Percentiles rank a stretch among this genome's conserved stretches.
These are phyloP conservation scores for Kwoniella bestiolae DNA, from an alignment of 768 basidiomycete genomes.

Conservation along the genomic window DNA sequence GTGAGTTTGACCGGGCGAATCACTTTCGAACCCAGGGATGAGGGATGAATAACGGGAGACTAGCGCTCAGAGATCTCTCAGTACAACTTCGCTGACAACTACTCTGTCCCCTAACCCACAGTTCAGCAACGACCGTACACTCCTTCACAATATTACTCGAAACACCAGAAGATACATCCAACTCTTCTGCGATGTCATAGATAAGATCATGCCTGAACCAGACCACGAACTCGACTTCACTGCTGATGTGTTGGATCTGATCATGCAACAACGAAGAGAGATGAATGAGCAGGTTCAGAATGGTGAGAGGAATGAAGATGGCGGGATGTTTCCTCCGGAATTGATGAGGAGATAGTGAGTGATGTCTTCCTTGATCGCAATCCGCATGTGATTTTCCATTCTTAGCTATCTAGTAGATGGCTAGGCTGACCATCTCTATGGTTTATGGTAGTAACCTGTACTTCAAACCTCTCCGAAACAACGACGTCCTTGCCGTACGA, in stretches of 20 bases:
- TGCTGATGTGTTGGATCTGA: slow-evolving; percentile 95
- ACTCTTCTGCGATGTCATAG: slow-evolving; percentile 87
- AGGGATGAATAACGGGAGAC: no score
- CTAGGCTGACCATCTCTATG: background rate
- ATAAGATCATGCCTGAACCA: slow-evolving; percentile 83
- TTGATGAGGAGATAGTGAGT: slow-evolving; percentile 93
- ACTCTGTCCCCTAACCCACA: slow-evolving; percentile 46
- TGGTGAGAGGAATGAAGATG: slow-evolving; percentile 44
- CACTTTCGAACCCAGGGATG: no score
- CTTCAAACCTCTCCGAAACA: slow-evolving; percentile 72
- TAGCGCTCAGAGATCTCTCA: no score
- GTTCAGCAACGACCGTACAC: slow-evolving; percentile 64
- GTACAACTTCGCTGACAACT: background rate
- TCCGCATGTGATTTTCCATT: background rate
- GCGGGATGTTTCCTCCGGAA: slow-evolving; percentile 78
- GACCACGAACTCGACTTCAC: slow-evolving; percentile 87
- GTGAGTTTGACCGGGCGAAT: slow-evolving; percentile 59
- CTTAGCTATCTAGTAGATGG: no score
- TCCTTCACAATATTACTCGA: slow-evolving; percentile 75
- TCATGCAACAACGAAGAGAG: slow-evolving; percentile 88
- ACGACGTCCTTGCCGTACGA: slow-evolving; percentile 74
- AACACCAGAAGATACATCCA: slow-evolving; percentile 89
- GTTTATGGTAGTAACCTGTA: slow-evolving; percentile 77
- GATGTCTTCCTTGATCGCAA: background rate
- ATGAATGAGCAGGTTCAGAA: slow-evolving; percentile 70